phyloP scores from a whole-genome alignment of 2,329 filamentous ascomycete genomes.

The Chrysoporthe puriensis region DNA sequence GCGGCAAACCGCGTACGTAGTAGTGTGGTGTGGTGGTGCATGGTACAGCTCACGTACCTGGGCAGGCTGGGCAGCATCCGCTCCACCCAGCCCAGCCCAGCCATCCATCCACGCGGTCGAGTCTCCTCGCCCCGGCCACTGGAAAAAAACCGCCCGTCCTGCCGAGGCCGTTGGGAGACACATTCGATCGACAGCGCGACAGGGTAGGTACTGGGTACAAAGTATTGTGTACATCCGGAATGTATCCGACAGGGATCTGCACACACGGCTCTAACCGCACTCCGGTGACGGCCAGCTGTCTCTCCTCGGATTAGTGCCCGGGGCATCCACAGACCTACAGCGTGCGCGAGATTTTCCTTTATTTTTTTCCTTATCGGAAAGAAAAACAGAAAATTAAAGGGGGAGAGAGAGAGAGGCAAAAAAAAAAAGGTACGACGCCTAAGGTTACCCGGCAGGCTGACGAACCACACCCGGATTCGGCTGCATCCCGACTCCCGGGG shows the following conservation, averaged over 20 bases:
- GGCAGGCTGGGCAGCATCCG: background rate
- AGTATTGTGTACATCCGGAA: background rate
- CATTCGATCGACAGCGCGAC: background rate
- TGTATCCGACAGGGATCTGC: constrained; percentile 16
- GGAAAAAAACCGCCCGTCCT: background rate
- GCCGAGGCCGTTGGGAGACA: constrained; percentile 2
- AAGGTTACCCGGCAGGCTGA: background rate
- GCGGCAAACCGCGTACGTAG: constrained; percentile 1
- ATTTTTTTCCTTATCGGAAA: no score
- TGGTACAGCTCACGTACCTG: background rate
- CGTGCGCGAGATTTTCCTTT: no score
- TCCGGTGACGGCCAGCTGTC: background rate
- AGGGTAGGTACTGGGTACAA: background rate
- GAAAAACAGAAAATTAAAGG: no score
- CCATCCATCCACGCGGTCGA: constrained; percentile 9
- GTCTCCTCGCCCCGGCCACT: background rate
- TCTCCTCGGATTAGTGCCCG: background rate
- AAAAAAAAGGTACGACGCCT: no score
- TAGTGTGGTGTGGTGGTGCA: background rate
- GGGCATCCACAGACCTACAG: no score
- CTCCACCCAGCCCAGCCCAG: background rate
- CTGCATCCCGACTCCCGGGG: constrained; percentile 9
- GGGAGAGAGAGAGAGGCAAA: no score
- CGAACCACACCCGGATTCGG: background rate
- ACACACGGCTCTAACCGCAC: constrained; percentile 16